These are phyloP conservation scores for Fusarium nelsonii DNA, from an alignment of 2,329 filamentous ascomycete species.

Conservation along the genomic window DNA sequence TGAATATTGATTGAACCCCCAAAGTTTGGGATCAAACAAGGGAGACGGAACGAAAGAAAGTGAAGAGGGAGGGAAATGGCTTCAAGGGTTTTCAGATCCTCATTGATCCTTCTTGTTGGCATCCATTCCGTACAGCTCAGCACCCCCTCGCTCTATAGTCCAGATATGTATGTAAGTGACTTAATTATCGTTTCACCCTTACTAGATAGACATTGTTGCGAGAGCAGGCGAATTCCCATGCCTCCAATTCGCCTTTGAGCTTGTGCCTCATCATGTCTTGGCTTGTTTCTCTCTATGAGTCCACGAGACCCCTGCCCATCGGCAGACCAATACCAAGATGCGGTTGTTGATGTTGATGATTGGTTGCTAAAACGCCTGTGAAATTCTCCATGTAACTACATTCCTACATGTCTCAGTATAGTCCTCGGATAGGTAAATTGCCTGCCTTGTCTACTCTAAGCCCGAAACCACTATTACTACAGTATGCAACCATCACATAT, in stretches of 20 bases:
- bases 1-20: not conserved
- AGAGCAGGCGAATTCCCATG: constrained; percentile 19
- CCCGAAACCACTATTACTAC: constrained; percentile 14
- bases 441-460: constrained; percentile 3
- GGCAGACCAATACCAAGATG: constrained; percentile 19
- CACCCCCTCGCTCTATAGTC: constrained; percentile 24
- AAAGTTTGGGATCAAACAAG: constrained; percentile 9
- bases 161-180: no score
- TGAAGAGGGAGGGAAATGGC: constrained; percentile 7
- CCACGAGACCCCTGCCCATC: constrained; percentile 35
- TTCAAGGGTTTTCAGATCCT: constrained; percentile 11
- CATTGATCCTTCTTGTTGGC: not conserved
- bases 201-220: constrained; percentile 16
- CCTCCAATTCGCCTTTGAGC: no score
- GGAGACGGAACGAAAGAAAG: not conserved
- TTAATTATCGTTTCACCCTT: constrained; percentile 7
- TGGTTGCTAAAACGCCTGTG: not conserved
- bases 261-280: not conserved
- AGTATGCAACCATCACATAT: constrained; percentile 31
- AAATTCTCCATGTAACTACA: constrained; percentile 21
- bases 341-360: not conserved
- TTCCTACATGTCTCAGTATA: constrained; percentile 36
- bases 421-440: constrained; percentile 7
- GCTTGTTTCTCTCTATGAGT: constrained; percentile 14
- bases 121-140: constrained; percentile 16